Evolutionary conservation across 768 basidiomycete genomes (phyloP).

Genomic region (Tricholoma saponaceum): DNA sequence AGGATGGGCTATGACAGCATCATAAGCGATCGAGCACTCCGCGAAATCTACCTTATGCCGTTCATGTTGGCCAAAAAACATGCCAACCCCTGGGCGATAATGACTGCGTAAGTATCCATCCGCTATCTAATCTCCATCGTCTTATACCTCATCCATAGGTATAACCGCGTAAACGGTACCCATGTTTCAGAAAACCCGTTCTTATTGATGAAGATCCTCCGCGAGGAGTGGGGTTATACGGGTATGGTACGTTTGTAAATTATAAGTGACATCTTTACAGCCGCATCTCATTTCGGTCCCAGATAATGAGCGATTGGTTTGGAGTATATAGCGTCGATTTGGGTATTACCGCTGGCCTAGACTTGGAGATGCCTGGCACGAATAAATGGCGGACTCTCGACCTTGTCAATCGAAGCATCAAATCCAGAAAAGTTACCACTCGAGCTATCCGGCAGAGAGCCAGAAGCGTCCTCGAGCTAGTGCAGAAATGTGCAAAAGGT

Average conservation of each 20-base stretch:
- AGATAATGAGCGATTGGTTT: conserved; percentile 85
- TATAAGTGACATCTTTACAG: neutral
- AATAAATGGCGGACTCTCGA: conserved; percentile 77
- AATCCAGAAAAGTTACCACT: conserved; percentile 59
- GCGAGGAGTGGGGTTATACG: conserved; percentile 73
- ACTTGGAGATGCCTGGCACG: conserved; percentile 76
- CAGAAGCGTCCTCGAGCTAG: conserved; percentile 59
- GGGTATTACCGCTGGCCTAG: conserved; percentile 69
- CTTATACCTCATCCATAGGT: conserved; percentile 31
- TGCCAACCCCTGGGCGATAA: conserved; percentile 62
- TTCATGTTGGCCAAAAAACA: conserved; percentile 71
- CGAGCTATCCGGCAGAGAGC: conserved; percentile 66
- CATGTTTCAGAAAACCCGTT: conserved; percentile 64
- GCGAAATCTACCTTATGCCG: conserved; percentile 74
- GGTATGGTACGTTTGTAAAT: conserved; percentile 38
- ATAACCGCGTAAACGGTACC: conserved; percentile 73
- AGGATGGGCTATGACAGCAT: conserved; percentile 65
- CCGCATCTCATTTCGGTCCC: neutral
- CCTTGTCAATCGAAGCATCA: conserved; percentile 56
- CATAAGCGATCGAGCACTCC: conserved; percentile 59
- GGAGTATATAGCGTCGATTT: conserved; percentile 66
- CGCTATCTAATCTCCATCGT: neutral
- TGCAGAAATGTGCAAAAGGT: conserved; percentile 62
- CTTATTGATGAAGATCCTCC: conserved; percentile 54
- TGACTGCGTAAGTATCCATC: conserved; percentile 55